Evolutionary conservation across 768 basidiomycete genomes (phyloP), one percentile per base, ranked within the genome.

Genomic region (Agrocybe praecox): DNA sequence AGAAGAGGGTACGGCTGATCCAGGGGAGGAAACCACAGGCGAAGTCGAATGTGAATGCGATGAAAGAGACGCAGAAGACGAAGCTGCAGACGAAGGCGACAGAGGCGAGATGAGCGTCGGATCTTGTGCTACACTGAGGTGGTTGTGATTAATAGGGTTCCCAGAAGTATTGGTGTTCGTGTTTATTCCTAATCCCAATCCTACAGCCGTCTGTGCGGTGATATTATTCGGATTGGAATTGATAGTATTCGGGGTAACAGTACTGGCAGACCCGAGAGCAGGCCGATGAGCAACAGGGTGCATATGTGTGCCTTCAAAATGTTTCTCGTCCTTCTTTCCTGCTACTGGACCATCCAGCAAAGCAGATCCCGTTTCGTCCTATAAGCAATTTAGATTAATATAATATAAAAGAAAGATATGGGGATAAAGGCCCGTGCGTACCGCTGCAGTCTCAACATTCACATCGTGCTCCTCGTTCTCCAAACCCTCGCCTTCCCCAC

Each of bases 271-370:
- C 22, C 49, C 15, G 8, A 47, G 26, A 1, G 34, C 52, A 14
- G 61, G 50, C 26, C 77, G 74, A 32, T 74, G 75, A 6, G 72
- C 67, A 23, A 82, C 74, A 19, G 82, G 82, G 65, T 87, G 85
- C 85, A 87, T 87, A 66, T 84, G 80, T 52, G 68, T 68, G 50
- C 70, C 69, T 19, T 65, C 66, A 42, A 76, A 71, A 47, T 65
- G 57, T 8, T 68, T 47, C 23, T 65, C 65, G 53, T 74, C 66
- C 33, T 60, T 61, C 53, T 56, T 55, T 8, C 46, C 33, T 17
- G 18, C 32, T 22, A 12, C 49, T 15, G 46, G 48, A 26, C 44
- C 15, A 19, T 34, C n/a, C 21, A 42, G 46, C 29, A 34, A 17
- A n/a, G 47, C 15, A 47, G 49, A 17, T 5, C 53, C 44, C 32